phyloP scores from a whole-genome alignment of 306 rosid genomes.

The Prunus kanzakura region DNA sequence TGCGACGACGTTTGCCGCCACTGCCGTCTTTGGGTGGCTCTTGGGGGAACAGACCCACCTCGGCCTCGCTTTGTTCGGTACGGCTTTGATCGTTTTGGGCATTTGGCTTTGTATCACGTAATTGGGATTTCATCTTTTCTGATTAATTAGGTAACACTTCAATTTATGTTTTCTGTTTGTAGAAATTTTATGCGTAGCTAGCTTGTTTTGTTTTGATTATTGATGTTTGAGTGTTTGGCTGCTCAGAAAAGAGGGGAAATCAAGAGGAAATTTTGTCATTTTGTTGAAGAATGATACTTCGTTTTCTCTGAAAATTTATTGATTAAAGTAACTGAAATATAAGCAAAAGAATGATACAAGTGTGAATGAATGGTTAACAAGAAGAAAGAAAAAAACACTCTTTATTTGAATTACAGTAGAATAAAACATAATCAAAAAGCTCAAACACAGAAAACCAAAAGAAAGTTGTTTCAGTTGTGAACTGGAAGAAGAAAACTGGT shows the following conservation, averaged over 20 bases:
- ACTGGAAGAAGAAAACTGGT: background rate
- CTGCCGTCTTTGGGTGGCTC: conserved; percentile 65
- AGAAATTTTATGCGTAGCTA: background rate
- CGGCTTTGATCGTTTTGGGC: conserved; percentile 62
- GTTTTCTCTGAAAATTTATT: background rate
- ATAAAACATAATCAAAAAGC: background rate
- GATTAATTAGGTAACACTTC: background rate
- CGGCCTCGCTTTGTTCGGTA: conserved; percentile 63
- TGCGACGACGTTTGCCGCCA: conserved; percentile 89
- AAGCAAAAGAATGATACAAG: background rate
- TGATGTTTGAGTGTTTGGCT: background rate
- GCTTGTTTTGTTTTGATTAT: background rate
- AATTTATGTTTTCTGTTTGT: background rate
- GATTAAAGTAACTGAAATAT: background rate
- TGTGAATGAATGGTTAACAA: background rate
- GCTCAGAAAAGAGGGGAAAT: background rate
- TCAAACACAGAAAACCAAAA: conserved; percentile 11
- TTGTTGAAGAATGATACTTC: background rate
- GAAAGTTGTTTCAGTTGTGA: background rate
- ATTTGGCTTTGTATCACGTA: conserved; percentile 63
- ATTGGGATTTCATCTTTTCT: background rate
- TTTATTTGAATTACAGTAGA: background rate
- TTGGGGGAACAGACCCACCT: conserved; percentile 65
- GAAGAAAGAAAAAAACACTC: background rate
- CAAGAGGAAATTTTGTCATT: background rate